Conservation (phyloP, 139 green algal species). For the Chlorella sorokiniana region DNA sequence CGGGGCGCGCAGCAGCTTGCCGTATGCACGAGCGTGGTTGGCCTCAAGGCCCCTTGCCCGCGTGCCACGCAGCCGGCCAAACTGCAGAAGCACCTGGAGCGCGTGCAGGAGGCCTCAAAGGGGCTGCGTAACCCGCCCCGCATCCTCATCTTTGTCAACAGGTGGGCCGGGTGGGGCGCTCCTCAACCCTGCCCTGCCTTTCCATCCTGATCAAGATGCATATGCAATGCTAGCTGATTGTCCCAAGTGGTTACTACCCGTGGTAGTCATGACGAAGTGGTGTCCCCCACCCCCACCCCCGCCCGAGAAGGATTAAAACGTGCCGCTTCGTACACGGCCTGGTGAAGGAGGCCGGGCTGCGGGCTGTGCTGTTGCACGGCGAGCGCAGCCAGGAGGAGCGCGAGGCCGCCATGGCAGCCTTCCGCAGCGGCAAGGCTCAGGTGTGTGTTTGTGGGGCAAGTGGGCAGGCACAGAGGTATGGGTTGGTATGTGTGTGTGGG, state of each 20-base stretch:
- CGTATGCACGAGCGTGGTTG: too few relatives aligned
- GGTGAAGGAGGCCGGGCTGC: conserved; percentile 41
- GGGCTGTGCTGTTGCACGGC: conserved; percentile 76
- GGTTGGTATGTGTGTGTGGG: too few relatives aligned
- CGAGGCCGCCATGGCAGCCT: conserved; percentile 68
- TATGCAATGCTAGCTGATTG: too few relatives aligned
- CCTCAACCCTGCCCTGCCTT: too few relatives aligned
- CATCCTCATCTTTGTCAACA: conserved; percentile 90
- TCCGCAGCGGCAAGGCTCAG: conserved; percentile 74
- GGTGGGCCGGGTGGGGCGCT: background rate
- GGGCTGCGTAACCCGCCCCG: conserved; percentile 63
- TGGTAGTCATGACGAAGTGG: too few relatives aligned
- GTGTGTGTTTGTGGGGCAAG: conserved; percentile 30
- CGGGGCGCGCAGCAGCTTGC: too few relatives aligned
- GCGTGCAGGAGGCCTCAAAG: conserved; percentile 31
- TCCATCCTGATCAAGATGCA: too few relatives aligned
- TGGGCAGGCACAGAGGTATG: background rate
- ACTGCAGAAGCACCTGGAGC: conserved; percentile 74
- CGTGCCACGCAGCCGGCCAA: conserved; percentile 78
- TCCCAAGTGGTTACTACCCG: too few relatives aligned
- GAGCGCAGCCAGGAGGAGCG: conserved; percentile 77
- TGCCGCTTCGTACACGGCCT: conserved; percentile 52
- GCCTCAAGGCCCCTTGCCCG: too few relatives aligned
- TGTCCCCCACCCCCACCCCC: background rate
- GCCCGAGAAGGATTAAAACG: conserved; percentile 68